Evolutionary conservation across 306 rosid genomes (phyloP).

Genomic region (Rosa rugosa): DNA sequence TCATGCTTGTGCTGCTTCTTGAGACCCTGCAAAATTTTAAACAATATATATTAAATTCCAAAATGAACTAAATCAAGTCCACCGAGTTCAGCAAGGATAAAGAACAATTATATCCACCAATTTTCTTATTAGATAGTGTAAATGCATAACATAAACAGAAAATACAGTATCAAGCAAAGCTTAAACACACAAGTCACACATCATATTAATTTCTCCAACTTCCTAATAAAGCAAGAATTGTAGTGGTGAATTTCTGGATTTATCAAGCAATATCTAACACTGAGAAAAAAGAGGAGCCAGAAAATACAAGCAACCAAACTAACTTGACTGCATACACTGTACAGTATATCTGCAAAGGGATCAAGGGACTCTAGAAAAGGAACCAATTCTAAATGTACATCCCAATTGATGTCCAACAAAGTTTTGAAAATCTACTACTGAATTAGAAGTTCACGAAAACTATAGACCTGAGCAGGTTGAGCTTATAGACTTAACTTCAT

Average conservation of each 20-base stretch:
- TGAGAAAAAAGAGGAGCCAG: neutral
- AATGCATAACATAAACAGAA: too few relatives aligned
- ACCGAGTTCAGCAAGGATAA: neutral
- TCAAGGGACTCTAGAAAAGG: neutral
- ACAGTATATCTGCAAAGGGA: neutral
- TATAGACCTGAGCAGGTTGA: neutral
- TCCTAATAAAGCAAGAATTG: too few relatives aligned
- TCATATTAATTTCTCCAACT: too few relatives aligned
- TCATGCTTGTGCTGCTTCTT: neutral
- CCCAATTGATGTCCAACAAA: neutral
- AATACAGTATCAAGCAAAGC: neutral
- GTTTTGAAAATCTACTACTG: neutral
- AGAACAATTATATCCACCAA: neutral
- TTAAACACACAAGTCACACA: too few relatives aligned
- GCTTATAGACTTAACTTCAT: neutral
- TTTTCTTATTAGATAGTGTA: too few relatives aligned
- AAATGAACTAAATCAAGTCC: neutral
- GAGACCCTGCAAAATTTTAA: slow-evolving; percentile 18
- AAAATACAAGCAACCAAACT: neutral
- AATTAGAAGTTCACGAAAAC: neutral
- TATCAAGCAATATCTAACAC: neutral
- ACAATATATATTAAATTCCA: neutral
- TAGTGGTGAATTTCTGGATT: too few relatives aligned
- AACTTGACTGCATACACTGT: neutral
- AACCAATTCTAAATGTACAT: neutral